Conservation (phyloP, 495 filamentous ascomycete species). For the Penicillium verhagenii region DNA sequence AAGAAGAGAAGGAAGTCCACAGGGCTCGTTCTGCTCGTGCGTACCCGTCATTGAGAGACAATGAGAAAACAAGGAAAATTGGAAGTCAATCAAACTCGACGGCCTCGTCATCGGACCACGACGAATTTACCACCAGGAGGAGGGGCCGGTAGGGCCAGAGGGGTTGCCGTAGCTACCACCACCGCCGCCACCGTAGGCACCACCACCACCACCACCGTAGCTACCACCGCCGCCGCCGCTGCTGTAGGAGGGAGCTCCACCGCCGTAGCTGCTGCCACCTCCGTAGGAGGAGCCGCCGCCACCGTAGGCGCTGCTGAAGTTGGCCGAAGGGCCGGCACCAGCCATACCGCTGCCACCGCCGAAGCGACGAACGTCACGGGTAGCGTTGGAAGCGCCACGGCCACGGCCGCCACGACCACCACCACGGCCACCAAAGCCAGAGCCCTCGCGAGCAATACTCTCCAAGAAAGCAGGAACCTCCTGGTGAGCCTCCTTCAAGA, state of each 20-base stretch:
- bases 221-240: constrained; percentile 8
- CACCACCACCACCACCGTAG: constrained; percentile 31
- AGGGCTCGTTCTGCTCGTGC: constrained; percentile 50
- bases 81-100: constrained; percentile 46
- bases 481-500: constrained; percentile 97
- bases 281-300: constrained; percentile 82
- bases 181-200: constrained; percentile 58
- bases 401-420: constrained; percentile 71
- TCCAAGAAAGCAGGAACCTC: constrained; percentile 92
- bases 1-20: constrained; percentile 45
- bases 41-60: constrained; percentile 41
- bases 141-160: constrained; percentile 74
- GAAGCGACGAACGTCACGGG: constrained; percentile 86
- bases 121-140: constrained; percentile 89
- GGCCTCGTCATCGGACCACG: constrained; percentile 50
- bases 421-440: constrained; percentile 72
- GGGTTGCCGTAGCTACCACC: constrained; percentile 74
- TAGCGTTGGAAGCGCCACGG: constrained; percentile 56
- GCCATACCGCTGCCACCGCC: constrained; percentile 38
- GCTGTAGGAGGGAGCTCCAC: constrained; percentile 42
- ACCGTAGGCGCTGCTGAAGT: constrained; percentile 18
- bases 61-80: constrained; percentile 36
- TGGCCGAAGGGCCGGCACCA: constrained; percentile 40
- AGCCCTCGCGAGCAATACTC: constrained; percentile 91
- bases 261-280: constrained; percentile 47